Conservation (phyloP, 2,329 filamentous ascomycete species). For the Dactylellina drechsleri region DNA sequence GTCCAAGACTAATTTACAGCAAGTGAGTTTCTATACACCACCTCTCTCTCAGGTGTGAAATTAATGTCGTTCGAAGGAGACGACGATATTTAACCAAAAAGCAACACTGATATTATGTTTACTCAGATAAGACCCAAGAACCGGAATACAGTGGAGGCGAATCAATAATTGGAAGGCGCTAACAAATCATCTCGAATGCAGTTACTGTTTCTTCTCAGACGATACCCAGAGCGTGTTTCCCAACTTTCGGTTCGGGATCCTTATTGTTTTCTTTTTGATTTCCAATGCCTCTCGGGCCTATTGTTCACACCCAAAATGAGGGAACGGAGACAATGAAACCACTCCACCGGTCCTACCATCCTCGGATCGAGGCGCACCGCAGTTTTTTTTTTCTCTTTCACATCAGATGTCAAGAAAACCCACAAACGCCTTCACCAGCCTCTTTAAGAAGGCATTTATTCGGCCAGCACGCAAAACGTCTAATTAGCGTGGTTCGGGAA, state of each 20-base stretch:
- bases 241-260: constrained; percentile 43
- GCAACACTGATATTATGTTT: constrained; percentile 12
- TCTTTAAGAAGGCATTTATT: constrained; percentile 25
- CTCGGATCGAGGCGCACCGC: constrained; percentile 48
- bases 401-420: constrained; percentile 35
- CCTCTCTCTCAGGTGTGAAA: constrained; percentile 8
- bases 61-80: not conserved
- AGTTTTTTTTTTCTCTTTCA: too few species aligned
- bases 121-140: constrained; percentile 30
- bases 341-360: constrained; percentile 40
- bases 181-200: constrained; percentile 22
- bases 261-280: constrained; percentile 24
- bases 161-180: constrained; percentile 38
- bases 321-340: constrained; percentile 29
- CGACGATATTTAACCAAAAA: constrained; percentile 9
- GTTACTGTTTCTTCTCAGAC: constrained; percentile 40
- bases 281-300: constrained; percentile 32
- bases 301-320: constrained; percentile 22
- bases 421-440: constrained; percentile 20
- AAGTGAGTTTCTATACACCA: not conserved
- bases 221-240: constrained; percentile 30
- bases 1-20: not conserved
- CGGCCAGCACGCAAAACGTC: constrained; percentile 8
- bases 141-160: constrained; percentile 31
- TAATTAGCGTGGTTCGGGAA: constrained; percentile 13